A percentile compares a stretch with the other conserved stretches of the same genome.
Conservation (phyloP, 805 yeast species). For the Barnettozyma sucrosica region DNA sequence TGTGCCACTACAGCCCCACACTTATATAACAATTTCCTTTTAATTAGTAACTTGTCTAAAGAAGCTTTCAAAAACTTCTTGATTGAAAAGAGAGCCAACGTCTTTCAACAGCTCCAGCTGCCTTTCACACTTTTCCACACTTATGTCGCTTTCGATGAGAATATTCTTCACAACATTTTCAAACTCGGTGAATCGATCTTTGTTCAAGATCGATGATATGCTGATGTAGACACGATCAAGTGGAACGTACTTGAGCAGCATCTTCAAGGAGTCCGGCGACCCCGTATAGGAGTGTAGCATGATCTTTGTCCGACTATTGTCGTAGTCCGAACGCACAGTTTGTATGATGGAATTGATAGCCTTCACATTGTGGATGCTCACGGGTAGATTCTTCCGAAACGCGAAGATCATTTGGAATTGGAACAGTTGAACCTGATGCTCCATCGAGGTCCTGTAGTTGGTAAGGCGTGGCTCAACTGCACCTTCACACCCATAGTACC, state of each 20-base stretch:
- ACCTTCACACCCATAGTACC: constrained; percentile 40
- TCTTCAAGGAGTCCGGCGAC: constrained; percentile 57
- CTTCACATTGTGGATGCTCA: constrained; percentile 83
- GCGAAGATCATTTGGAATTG: constrained; percentile 51
- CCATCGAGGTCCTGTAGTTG: constrained; percentile 49
- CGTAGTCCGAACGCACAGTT: constrained; percentile 25
- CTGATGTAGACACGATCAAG: constrained; percentile 6
- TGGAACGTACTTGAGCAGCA: constrained; percentile 33
- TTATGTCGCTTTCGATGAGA: constrained; percentile 22
- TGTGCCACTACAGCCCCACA: constrained; percentile 2
- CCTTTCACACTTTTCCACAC: constrained; percentile 9
- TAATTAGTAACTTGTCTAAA: neutral
- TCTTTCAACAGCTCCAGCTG: constrained; percentile 7
- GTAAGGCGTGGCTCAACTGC: constrained; percentile 24
- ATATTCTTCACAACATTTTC: constrained; percentile 1
- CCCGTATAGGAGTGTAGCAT: constrained; percentile 87
- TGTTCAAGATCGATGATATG: constrained; percentile 5
- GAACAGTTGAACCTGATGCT: constrained; percentile 61
- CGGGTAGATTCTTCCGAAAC: constrained; percentile 36
- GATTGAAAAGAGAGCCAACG: neutral
- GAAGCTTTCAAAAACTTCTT: neutral
- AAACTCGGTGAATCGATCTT: constrained; percentile 4
- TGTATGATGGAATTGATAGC: constrained; percentile 61
- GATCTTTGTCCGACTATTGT: constrained; percentile 32
- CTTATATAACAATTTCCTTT: neutral